Conservation (phyloP, 495 filamentous ascomycete species). For the Pyrenopolyporus hunteri region DNA sequence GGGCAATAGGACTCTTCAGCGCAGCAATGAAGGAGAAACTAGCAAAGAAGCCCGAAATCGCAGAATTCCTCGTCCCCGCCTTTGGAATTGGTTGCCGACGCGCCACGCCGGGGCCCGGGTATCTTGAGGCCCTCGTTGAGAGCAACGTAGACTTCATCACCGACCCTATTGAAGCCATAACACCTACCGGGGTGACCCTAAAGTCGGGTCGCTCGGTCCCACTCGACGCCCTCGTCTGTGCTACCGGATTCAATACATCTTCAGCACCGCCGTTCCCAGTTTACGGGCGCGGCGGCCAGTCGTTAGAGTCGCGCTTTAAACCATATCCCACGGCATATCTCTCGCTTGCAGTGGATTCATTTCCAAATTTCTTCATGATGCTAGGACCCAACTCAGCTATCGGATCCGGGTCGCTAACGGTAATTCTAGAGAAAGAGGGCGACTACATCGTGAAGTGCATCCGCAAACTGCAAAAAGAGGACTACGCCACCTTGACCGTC, state of each 20-base stretch:
- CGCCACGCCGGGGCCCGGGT: conserved; percentile 73
- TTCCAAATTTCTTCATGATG: conserved; percentile 71
- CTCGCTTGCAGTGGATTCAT: conserved; percentile 64
- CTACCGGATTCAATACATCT: conserved; percentile 69
- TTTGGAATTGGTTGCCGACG: conserved; percentile 74
- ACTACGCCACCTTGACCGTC: conserved; percentile 61
- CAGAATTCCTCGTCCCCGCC: conserved; percentile 54
- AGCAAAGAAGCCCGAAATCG: conserved; percentile 45
- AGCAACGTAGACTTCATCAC: conserved; percentile 67
- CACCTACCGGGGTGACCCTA: conserved; percentile 55
- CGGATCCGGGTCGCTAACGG: conserved; percentile 61
- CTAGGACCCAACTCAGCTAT: conserved; percentile 65
- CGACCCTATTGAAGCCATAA: conserved; percentile 60
- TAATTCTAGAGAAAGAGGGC: conserved; percentile 62
- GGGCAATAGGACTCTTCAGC: conserved; percentile 32
- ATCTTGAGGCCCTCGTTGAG: conserved; percentile 69
- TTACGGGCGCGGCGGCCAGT: conserved; percentile 55
- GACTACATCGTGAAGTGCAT: conserved; percentile 68
- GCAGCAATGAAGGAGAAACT: conserved; percentile 45
- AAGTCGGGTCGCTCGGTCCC: conserved; percentile 51
- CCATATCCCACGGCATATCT: conserved; percentile 67
- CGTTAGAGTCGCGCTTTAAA: conserved; percentile 56
- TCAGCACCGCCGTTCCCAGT: conserved; percentile 66
- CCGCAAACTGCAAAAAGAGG: conserved; percentile 70
- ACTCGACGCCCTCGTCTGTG: conserved; percentile 66